phyloP scores from a whole-genome alignment of 495 filamentous ascomycete genomes.

The Talaromyces borbonicus region DNA sequence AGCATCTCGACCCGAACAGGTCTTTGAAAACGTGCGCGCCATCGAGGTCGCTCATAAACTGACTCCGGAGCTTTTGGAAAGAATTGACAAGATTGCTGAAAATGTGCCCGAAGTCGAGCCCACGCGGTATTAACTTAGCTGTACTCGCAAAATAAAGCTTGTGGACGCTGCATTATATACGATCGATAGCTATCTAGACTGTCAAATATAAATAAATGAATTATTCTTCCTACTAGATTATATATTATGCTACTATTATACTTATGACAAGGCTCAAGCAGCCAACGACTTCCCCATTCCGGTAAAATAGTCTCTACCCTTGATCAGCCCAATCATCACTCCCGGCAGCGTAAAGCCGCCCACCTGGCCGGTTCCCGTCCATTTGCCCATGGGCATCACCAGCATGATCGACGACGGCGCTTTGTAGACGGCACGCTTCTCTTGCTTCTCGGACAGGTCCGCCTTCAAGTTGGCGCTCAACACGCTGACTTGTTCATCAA shows the following conservation, averaged over 20 bases:
- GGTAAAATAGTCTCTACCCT: constrained; percentile 33
- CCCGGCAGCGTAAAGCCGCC: constrained; percentile 33
- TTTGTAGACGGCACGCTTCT: constrained; percentile 16
- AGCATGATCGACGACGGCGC: constrained; percentile 19
- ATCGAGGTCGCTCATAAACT: constrained; percentile 51
- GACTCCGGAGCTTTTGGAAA: constrained; percentile 55
- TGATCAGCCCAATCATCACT: constrained; percentile 35
- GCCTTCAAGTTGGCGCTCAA: constrained; percentile 25
- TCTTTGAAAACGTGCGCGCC: constrained; percentile 59
- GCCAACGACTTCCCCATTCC: not conserved
- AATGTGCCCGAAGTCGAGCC: not conserved
- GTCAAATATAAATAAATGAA: not conserved
- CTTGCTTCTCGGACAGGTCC: constrained; percentile 16
- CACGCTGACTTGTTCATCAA: constrained; percentile 18
- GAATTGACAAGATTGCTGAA: constrained; percentile 45
- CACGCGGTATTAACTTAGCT: not conserved
- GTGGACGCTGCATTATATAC: too few relatives aligned
- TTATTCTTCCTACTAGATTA: too few relatives aligned
- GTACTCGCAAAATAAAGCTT: not conserved
- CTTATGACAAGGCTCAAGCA: too few relatives aligned
- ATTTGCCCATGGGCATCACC: constrained; percentile 35
- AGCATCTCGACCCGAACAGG: constrained; percentile 60
- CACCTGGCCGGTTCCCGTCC: constrained; percentile 40
- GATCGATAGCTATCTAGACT: not conserved
- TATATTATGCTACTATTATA: too few relatives aligned